Evolutionary conservation across 768 basidiomycete species (phyloP), one percentile per base, ranked within the genome.

Genomic region (Trametes punicea): DNA sequence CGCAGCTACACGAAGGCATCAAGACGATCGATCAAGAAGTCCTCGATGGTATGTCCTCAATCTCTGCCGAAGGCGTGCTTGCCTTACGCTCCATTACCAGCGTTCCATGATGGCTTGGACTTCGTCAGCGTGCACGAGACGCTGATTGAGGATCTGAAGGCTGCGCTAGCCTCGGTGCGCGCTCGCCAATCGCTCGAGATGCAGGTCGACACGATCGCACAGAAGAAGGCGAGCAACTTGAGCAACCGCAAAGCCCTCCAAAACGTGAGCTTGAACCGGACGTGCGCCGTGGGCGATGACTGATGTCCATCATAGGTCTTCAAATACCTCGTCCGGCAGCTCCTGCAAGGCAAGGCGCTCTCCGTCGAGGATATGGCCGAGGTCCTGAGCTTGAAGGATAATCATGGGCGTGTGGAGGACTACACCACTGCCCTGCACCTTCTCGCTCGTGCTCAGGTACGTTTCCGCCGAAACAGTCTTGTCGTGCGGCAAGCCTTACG

Each of bases 91-190:
- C 10, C 56, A 49, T 11, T n/a, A 25, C 0, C 61, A 94, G 93
- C 79, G 2, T 88, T 94, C 75, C 91, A 98, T 64, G 85, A 93
- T 62, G 83, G 81, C 25, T 79, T 98, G 46, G 92, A 98, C 71
- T 85, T 95, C 57, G 79, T 97, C 62, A 86, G 85, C 54, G 86
- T 96, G 2, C 93, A 96, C 62, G 82, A 88, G 62, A 76, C 76
- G 3, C 72, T 98, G 2, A 59, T 83, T 6, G 74, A 80, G 4
- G 81, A 88, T 39, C 84, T 95, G 68, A 81, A 74, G 60, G 67
- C 74, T 25, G 75, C 71, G 11, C 72, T 81, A 27, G 71, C 67
- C 30, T 70, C 71, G 27, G 69, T 79, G 39, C 84, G 83, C n/a
- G 75, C 78, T 38, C 77, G 77, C 51, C 86, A 84, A 52, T 80